phyloP scores from a whole-genome alignment of 805 yeast species.

The Lachancea waltii region DNA sequence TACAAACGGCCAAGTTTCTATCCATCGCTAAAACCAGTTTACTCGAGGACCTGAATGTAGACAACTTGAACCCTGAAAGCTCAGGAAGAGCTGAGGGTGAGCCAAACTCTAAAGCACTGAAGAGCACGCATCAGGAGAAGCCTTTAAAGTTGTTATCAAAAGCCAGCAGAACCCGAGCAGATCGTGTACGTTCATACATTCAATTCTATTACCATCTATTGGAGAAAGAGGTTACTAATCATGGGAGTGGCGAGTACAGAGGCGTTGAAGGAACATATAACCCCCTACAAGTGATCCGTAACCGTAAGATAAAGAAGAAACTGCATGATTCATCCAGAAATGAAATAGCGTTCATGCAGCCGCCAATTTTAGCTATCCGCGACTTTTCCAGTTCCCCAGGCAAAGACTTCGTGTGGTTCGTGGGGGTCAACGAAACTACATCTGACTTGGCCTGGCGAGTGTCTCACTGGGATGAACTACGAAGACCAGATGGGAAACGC shows the following conservation, averaged over 20 bases:
- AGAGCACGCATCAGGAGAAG: not conserved
- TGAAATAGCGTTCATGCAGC: constrained; percentile 38
- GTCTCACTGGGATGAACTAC: constrained; percentile 29
- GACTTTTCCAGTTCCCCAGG: constrained; percentile 49
- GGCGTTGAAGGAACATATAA: constrained; percentile 67
- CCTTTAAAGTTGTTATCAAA: constrained; percentile 19
- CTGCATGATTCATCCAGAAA: constrained; percentile 38
- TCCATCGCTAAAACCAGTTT: constrained; percentile 25
- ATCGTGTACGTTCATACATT: constrained; percentile 32
- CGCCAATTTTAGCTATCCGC: constrained; percentile 51
- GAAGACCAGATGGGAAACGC: constrained; percentile 23
- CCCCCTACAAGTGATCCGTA: constrained; percentile 76
- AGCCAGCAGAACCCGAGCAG: constrained; percentile 26
- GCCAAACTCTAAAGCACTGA: not conserved
- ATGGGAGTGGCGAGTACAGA: constrained; percentile 29
- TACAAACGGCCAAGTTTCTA: constrained; percentile 20
- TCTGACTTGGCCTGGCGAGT: constrained; percentile 51
- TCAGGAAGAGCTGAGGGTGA: not conserved
- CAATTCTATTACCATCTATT: constrained; percentile 45
- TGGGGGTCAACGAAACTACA: constrained; percentile 51
- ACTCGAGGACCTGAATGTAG: constrained; percentile 29
- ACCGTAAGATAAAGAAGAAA: constrained; percentile 52
- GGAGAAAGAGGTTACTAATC: constrained; percentile 34
- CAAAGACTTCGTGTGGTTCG: constrained; percentile 54
- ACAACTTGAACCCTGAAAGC: constrained; percentile 1